Conservation (phyloP, 1,284 basidiomycete species). For the Laetiporus sulphureus region DNA sequence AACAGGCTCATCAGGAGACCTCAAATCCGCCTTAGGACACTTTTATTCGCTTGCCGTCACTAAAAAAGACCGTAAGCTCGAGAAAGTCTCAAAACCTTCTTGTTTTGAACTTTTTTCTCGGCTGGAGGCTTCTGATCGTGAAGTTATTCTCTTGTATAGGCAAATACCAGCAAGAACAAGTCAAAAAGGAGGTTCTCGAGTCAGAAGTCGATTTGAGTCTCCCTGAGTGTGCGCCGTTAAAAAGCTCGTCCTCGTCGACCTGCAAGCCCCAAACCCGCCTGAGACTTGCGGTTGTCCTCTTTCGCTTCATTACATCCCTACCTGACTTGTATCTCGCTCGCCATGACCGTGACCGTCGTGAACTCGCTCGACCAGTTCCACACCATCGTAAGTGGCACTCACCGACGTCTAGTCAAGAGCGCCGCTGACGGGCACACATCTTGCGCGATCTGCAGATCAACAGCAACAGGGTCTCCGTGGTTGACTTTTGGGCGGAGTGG, state of each 20-base stretch:
- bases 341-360: slow-evolving; percentile 38
- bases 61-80: too few relatives aligned
- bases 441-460: slow-evolving; percentile 40
- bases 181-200: too few relatives aligned
- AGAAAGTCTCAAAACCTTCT: too few relatives aligned
- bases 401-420: not conserved
- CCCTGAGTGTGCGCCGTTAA: slow-evolving; percentile 5
- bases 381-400: slow-evolving; percentile 32
- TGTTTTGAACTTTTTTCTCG: too few relatives aligned
- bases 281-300: slow-evolving; percentile 1
- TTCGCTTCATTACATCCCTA: not conserved
- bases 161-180: too few relatives aligned
- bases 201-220: too few relatives aligned
- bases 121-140: too few relatives aligned
- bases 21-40: too few relatives aligned
- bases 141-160: too few relatives aligned
- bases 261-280: not conserved
- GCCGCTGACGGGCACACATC: slow-evolving; percentile 2
- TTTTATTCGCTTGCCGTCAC: too few relatives aligned
- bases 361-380: slow-evolving; percentile 49
- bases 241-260: slow-evolving; percentile 3
- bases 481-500: slow-evolving; percentile 79
- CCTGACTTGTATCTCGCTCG: slow-evolving; percentile 1
- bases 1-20: too few relatives aligned
- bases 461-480: slow-evolving; percentile 49